phyloP scores from a whole-genome alignment of 78 protist species.

The Dictyostelium intermedium region DNA sequence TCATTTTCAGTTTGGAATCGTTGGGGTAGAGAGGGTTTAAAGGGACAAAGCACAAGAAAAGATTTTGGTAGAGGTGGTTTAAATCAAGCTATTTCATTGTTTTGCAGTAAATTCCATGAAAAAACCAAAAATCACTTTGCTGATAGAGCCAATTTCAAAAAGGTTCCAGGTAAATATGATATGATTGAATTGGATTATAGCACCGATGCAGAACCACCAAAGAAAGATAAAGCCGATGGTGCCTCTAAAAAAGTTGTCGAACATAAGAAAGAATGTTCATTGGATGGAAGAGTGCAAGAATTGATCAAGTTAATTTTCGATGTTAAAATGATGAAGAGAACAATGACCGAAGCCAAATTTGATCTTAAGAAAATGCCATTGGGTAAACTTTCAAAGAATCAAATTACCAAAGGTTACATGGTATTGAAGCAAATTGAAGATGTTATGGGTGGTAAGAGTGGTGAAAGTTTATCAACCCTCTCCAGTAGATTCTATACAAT shows the following conservation, averaged over 20 bases:
- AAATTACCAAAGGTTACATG: constrained; percentile 69
- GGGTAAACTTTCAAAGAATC: constrained; percentile 79
- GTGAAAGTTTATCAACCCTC: constrained; percentile 14
- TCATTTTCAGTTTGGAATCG: constrained; percentile 75
- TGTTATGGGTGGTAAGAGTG: not conserved
- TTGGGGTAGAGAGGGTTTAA: constrained; percentile 88
- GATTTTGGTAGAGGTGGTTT: not conserved
- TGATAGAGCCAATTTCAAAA: constrained; percentile 43
- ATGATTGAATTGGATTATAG: constrained; percentile 84
- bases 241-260: not conserved
- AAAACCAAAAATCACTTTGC: constrained; percentile 80
- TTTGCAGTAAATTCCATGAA: constrained; percentile 64
- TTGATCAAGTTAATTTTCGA: constrained; percentile 83
- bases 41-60: constrained; percentile 2
- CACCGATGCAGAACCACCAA: not conserved
- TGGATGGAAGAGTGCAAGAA: constrained; percentile 77
- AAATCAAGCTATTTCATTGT: not conserved
- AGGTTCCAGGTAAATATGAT: constrained; percentile 74
- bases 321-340: constrained; percentile 77
- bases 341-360: constrained; percentile 83
- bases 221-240: not conserved
- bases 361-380: constrained; percentile 90
- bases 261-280: constrained; percentile 22
- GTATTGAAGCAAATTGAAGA: constrained; percentile 76
- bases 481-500: constrained; percentile 81